A percentile compares a stretch with the other conserved stretches of the same genome.
Conservation (phyloP, 2,329 filamentous ascomycete genomes). For the Daldinia sp. region DNA sequence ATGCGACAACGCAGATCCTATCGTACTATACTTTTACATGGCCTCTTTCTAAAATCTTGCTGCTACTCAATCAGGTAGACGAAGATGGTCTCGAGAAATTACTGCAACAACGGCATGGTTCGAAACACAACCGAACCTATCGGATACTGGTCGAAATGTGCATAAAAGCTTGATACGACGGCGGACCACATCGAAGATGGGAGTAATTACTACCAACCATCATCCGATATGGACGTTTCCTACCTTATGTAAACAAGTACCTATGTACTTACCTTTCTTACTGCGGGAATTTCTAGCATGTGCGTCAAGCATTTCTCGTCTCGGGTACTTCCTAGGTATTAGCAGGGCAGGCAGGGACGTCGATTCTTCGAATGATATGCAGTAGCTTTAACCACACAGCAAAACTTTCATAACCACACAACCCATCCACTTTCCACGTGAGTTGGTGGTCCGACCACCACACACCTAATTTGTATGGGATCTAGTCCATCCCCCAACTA, state of each 20-base stretch:
- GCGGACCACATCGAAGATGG: constrained; percentile 2
- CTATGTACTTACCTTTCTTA: neutral
- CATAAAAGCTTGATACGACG: constrained; percentile 18
- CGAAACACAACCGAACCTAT: constrained; percentile 24
- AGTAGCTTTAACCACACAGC: too few species aligned
- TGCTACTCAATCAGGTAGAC: constrained; percentile 3
- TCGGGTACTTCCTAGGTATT: neutral
- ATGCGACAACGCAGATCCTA: neutral
- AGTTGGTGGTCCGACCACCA: too few species aligned
- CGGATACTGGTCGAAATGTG: neutral
- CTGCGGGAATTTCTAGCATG: constrained; percentile 29
- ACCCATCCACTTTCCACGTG: too few species aligned
- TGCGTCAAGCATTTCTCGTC: neutral
- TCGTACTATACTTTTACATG: constrained; percentile 11
- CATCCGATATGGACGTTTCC: too few species aligned
- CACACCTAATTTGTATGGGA: too few species aligned
- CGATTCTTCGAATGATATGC: neutral
- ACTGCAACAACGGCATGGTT: neutral
- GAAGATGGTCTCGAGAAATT: constrained; percentile 14
- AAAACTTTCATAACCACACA: too few species aligned
- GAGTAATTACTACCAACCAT: constrained; percentile 14
- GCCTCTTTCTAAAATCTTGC: constrained; percentile 1
- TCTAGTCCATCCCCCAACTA: too few species aligned
- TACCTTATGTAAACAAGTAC: too few species aligned
- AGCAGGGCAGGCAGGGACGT: too few species aligned